These are phyloP conservation scores for Mortierella sp. DNA, from an alignment of 371 early-diverging fungal genomes.

Conservation along the genomic window DNA sequence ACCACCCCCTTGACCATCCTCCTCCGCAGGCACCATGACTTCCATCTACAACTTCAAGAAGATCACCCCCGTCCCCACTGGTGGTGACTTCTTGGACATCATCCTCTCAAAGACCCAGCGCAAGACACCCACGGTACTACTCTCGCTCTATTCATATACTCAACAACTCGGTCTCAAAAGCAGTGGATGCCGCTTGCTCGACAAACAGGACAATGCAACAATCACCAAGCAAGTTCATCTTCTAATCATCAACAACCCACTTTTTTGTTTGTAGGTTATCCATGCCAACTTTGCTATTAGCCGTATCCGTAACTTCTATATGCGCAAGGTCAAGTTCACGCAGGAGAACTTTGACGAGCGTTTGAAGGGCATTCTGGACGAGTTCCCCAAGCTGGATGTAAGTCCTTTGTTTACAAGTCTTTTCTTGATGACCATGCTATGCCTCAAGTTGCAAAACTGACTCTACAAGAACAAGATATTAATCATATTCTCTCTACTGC, in stretches of 20 bases:
- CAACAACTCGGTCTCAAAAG: too few relatives aligned
- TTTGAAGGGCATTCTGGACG: slow-evolving; percentile 92
- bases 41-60: slow-evolving; percentile 97
- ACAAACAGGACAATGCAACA: neutral
- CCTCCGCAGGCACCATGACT: slow-evolving; percentile 35
- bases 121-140: slow-evolving; percentile 99
- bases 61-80: slow-evolving; percentile 97
- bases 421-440: neutral
- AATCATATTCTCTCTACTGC: neutral
- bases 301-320: slow-evolving; percentile 99
- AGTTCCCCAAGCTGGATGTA: slow-evolving; percentile 99
- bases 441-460: too few relatives aligned
- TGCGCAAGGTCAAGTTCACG: slow-evolving; percentile 99
- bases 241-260: neutral
- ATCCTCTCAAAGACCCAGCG: slow-evolving; percentile 99
- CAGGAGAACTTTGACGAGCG: slow-evolving; percentile 98
- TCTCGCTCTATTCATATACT: neutral
- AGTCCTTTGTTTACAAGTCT: slow-evolving; percentile 35
- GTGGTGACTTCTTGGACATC: slow-evolving; percentile 98
- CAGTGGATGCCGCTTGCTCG: neutral
- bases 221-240: too few relatives aligned
- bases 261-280: slow-evolving; percentile 33
- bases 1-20: neutral
- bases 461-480: neutral
- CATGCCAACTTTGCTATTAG: slow-evolving; percentile 58